Base-by-base conservation (phyloP, 495 filamentous ascomycete species). In the Lepraria neglecta region DNA sequence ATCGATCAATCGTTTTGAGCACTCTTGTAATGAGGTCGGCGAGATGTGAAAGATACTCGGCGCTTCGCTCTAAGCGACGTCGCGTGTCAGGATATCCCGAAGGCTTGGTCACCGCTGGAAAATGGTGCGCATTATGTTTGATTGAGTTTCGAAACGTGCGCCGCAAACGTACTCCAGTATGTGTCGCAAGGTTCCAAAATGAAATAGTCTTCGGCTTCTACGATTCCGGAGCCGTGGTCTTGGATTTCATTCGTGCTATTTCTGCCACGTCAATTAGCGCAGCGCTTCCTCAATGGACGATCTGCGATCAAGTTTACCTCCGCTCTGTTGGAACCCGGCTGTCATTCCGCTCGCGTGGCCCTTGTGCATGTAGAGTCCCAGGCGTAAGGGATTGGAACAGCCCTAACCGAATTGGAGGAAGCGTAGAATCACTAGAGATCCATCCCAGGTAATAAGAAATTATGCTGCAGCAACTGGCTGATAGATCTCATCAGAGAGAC, bases 231-330 rank as follows among this genome's bases (percentile, higher is more conserved):
- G 19, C 52, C 42, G 15, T 61, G 43, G 51, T 28, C 1, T 47
- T 48, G 51, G 42, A 15, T 42, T 55, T 31, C 43, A 52, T 45
- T 61, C 42, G 44, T 15, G 17, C 50, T 12, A 48, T 48, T 43
- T 6, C 40, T 61, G 59, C 59, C 59, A 61, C 59, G 51, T 61
- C 59, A 61, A 30, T 42, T 47, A 61, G 51, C 52, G 51, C 42
- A 21, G 33, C 40, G 17, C 48, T 53, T 51, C 27, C 14, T 61
- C 1, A 60, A 12, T 52, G 58, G 58, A 28, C 3, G 33, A 43
- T 15, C 12, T 17, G 48, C 24, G 35, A 24, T 60, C 28, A 53
- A 17, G 9, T 33, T 21, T 38, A 24, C 33, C 58, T 19, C 12
- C 3, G 19, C 47, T 31, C 7, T 17, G 54, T 57, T 28, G 21